Conservation (phyloP, 1,284 basidiomycete species). For the Rhodofomes roseus region DNA sequence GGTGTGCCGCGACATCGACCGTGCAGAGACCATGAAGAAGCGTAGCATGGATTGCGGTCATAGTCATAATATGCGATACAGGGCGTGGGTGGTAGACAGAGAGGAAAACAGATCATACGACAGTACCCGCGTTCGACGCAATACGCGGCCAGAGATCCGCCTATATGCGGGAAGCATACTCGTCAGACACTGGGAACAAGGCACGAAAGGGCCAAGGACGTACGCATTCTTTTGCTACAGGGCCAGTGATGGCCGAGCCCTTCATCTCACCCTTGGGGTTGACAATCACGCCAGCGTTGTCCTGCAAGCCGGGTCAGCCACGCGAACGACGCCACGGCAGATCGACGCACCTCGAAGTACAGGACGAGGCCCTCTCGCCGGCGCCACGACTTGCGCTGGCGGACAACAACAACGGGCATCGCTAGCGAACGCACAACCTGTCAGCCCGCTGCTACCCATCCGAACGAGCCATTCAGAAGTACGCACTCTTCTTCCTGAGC, state of each 20-base stretch:
- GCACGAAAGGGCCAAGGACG: slow-evolving; percentile 28
- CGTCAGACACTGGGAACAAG: not conserved
- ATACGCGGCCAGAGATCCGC: slow-evolving; percentile 99
- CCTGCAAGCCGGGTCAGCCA: slow-evolving; percentile 40
- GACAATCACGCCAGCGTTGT: slow-evolving; percentile 96
- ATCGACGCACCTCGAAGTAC: slow-evolving; percentile 82
- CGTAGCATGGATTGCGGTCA: slow-evolving; percentile 12
- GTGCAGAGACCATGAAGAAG: slow-evolving; percentile 7
- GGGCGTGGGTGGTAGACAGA: slow-evolving; percentile 16
- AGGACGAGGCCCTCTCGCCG: slow-evolving; percentile 98
- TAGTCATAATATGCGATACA: slow-evolving; percentile 23
- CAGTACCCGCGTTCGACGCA: slow-evolving; percentile 96
- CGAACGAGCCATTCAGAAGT: not conserved
- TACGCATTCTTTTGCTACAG: slow-evolving; percentile 95
- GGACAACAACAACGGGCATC: slow-evolving; percentile 96
- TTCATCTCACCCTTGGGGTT: slow-evolving; percentile 99
- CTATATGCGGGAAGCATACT: slow-evolving; percentile 43
- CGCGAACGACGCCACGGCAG: not conserved
- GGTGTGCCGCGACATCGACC: too few relatives aligned
- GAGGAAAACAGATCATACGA: slow-evolving; percentile 61
- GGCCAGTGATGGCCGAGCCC: slow-evolving; percentile 97
- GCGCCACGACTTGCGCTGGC: slow-evolving; percentile 99
- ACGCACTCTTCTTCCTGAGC: slow-evolving; percentile 97
- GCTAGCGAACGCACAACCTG: slow-evolving; percentile 46
- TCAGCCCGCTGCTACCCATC: not conserved